Evolutionary conservation across 2,329 filamentous ascomycete species (phyloP), one percentile per base, ranked within the genome.

Genomic region (Boeremia lycopersici): DNA sequence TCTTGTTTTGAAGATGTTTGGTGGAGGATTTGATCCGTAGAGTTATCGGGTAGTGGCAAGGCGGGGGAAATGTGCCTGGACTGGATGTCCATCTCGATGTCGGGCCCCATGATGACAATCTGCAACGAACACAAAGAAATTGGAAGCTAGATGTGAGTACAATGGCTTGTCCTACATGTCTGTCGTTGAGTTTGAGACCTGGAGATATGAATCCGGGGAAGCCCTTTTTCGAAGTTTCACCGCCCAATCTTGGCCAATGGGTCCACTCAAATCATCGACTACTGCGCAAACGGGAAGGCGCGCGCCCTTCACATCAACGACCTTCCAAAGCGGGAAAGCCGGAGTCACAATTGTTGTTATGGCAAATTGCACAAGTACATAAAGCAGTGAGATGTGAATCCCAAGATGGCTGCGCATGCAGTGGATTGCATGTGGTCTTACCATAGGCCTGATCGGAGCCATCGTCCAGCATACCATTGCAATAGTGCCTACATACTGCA

Each of bases 271-370:
- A 23, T 49, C 47, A 44, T n/a, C 7, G 28, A 45, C 46, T 40
- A 31, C 42, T 47, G 12, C 53, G 15, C 6, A 38, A 26, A 19
- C n/a, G 48, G 54, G 28, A 46, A 53, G 41, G 54, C 39, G 54
- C 44, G 46, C 57, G 57, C 58, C 58, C 54, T 60, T 60, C 30
- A 33, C 25, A 3, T 28, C 11, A 41, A 34, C 13, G 28, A 51
- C 48, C 41, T 45, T 51, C 48, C 23, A 11, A 28, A 30, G 40
- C 5, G 17, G 31, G 48, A 36, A 33, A 11, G 6, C 8, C 31
- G 11, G 29, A 33, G 31, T 33, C 31, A 33, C 13, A 23, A 23
- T 23, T 23, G 19, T 5, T 23, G 19, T 2, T 23, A 23, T 5
- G 19, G 2, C 19, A 23, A 23, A 23, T 23, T 23, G 19, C 19